Evolutionary conservation across 805 yeast species (phyloP), one percentile per base, ranked within the genome.

Genomic region (Saccharomycopsis microspora): DNA sequence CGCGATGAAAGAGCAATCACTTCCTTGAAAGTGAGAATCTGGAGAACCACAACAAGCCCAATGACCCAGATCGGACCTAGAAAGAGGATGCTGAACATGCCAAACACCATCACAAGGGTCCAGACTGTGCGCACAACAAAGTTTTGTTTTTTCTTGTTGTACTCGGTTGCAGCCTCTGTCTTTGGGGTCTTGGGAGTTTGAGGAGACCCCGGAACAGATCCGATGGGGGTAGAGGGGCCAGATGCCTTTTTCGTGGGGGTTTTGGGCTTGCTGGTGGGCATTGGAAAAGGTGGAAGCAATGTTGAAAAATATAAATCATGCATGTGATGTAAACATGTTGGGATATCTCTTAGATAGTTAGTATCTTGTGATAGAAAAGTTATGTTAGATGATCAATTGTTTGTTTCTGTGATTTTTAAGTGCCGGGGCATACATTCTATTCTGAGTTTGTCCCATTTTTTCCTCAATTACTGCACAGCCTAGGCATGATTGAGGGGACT

Each of bases 21-120:
- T 66, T 93, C 98, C 59, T 79, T 87, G 65, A 88, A 93, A 4
- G 94, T 86, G 48, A 88, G 73, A 32, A 85, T 71, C 65, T 93
- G 96, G 50, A 87, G 75, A 5, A 79, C 58, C 39, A 84, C 68
- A 43, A 90, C 87, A 50, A 85, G 68, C 4, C 75, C 62, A 50
- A 89, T 84, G 46, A 88, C 75, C 71, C 88, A 80, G 47, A 84
- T 67, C 60, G 89, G 97, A 39, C 98, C 98, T 6, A 89, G 76
- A 32, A 85, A 80, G 43, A 89, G 67, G 30, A 84, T 71, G 37
- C 74, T 65, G 52, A 86, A 77, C 64, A 88, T 83, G 4, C 78
- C 78, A 11, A 70, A 64, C 51, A 93, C 82, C 97, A 93, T 89
- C 11, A 93, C 87, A 57, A 93, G 64, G 0, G 97, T 85, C 97